Conservation (phyloP, 1,139 yeast species). For the Magnusiomyces tetraspermus region DNA sequence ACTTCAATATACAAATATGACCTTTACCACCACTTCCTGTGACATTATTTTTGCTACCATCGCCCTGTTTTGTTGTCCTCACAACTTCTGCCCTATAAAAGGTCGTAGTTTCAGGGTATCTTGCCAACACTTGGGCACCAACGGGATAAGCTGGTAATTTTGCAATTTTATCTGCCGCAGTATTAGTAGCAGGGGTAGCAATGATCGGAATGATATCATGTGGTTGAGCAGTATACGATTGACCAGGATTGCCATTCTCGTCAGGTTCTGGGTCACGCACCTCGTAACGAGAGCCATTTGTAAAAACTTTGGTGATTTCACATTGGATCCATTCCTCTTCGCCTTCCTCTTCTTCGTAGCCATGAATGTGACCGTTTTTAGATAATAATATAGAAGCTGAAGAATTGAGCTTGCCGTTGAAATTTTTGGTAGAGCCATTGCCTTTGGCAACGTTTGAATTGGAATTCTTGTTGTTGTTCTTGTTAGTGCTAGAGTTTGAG, state of each 20-base stretch:
- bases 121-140: conserved; percentile 77
- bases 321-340: conserved; percentile 95
- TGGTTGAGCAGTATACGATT: conserved; percentile 70
- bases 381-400: no score
- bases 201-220: conserved; percentile 64
- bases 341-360: no score
- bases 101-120: conserved; percentile 97
- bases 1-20: no score
- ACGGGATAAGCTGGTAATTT: conserved; percentile 51
- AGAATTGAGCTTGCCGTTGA: no score
- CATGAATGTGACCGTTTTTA: no score
- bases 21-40: no score
- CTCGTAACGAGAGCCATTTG: conserved; percentile 67
- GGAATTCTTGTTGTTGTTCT: no score
- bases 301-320: conserved; percentile 66
- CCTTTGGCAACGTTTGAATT: no score
- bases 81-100: conserved; percentile 91
- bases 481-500: no score
- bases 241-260: conserved; percentile 84
- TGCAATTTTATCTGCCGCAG: conserved; percentile 6
- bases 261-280: conserved; percentile 97
- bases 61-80: conserved; percentile 65
- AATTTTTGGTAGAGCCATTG: no score
- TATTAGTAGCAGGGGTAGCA: no score
- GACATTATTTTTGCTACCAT: no score